A percentile compares a stretch with the other conserved stretches of the same genome.
Evolutionary conservation across 257 asterid genomes (phyloP).

Genomic region (Gentiana macrophylla): DNA sequence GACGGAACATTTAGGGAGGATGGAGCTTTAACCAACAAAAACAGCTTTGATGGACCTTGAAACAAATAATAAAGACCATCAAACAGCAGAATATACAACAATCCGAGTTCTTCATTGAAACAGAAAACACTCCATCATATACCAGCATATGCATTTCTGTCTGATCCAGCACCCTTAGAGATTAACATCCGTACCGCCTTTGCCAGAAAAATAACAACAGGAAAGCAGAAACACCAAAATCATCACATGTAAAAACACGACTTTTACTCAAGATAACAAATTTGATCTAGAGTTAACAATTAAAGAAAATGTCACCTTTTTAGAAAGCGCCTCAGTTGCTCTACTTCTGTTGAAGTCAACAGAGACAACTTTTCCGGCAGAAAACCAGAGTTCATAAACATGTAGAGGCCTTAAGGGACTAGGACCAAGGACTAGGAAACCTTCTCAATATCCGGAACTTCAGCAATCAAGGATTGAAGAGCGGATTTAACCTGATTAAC

Average conservation of each 20-base stretch:
- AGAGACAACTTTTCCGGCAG: slow-evolving; percentile 23
- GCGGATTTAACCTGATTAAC: slow-evolving; percentile 48
- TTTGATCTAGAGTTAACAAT: neutral
- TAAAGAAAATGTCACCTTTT: slow-evolving; percentile 41
- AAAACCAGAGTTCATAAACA: slow-evolving; percentile 63
- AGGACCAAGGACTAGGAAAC: slow-evolving; percentile 68
- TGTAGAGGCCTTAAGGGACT: slow-evolving; percentile 81
- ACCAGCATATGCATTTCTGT: slow-evolving; percentile 49
- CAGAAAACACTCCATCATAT: slow-evolving; percentile 1
- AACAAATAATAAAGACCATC: slow-evolving; percentile 8
- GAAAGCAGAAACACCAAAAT: slow-evolving; percentile 1
- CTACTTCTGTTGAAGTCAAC: slow-evolving; percentile 47
- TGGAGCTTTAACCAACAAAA: slow-evolving; percentile 81
- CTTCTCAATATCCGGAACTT: slow-evolving; percentile 46
- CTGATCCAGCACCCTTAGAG: slow-evolving; percentile 81
- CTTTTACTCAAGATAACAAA: neutral
- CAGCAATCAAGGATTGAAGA: slow-evolving; percentile 51
- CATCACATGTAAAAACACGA: neutral
- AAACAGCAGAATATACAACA: neutral
- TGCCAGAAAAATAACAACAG: neutral
- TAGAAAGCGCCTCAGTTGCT: slow-evolving; percentile 54
- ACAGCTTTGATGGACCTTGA: slow-evolving; percentile 75
- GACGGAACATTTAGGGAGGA: slow-evolving; percentile 47
- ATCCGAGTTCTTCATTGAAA: neutral
- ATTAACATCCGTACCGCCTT: slow-evolving; percentile 83